Evolutionary conservation across 495 filamentous ascomycete genomes (phyloP).

Genomic region (Aspergillus affinis): DNA sequence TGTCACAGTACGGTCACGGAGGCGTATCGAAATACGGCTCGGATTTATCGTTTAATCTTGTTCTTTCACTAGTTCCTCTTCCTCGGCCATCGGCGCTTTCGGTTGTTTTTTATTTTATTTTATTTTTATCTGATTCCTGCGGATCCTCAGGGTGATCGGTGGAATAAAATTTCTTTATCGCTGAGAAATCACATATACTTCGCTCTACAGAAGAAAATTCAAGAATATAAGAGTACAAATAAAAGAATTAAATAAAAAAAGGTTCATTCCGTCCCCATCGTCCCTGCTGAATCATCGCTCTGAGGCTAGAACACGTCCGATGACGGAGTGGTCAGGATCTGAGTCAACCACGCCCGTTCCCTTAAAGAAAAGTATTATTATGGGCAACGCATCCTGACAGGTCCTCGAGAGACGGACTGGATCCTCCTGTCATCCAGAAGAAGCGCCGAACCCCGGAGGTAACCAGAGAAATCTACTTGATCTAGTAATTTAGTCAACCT

Average conservation of each 20-base stretch:
- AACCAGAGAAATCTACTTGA: not conserved
- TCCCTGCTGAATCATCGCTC: conserved; percentile 15
- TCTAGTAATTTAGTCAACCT: no score
- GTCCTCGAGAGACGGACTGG: not conserved
- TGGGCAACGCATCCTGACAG: not conserved
- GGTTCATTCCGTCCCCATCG: not conserved
- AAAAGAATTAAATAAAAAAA: not conserved
- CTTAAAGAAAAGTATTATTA: not conserved
- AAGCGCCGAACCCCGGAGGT: conserved; percentile 10
- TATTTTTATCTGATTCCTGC: not conserved
- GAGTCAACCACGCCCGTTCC: not conserved
- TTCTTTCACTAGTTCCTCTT: not conserved
- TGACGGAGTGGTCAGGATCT: conserved; percentile 23
- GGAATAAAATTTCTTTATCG: no score
- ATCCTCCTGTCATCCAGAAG: not conserved
- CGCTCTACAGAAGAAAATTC: no score
- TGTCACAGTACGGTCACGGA: not conserved
- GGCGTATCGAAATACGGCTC: not conserved
- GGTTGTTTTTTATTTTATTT: no score
- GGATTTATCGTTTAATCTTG: not conserved
- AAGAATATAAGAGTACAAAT: not conserved
- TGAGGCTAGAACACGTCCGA: conserved; percentile 22
- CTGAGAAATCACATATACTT: not conserved
- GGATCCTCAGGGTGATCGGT: no score
- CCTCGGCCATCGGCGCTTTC: not conserved